A percentile compares a stretch with the other conserved stretches of the same genome.
Evolutionary conservation across 2,329 filamentous ascomycete genomes (phyloP).

Genomic region (Verticillium albo-atrum): DNA sequence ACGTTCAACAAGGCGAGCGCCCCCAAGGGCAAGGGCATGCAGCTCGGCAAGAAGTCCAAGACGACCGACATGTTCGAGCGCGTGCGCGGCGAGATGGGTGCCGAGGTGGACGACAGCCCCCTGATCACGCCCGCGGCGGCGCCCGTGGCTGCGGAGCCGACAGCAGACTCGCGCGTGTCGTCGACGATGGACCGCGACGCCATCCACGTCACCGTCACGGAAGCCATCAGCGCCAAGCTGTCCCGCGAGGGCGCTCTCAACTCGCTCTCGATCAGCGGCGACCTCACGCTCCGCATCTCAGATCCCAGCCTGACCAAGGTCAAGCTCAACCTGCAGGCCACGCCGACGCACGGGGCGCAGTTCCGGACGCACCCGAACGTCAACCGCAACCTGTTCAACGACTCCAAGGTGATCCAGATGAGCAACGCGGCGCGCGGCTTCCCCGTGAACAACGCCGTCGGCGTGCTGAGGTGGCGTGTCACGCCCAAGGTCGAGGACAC

Average conservation of each 20-base stretch:
- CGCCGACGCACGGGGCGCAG: conserved; percentile 77
- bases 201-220: conserved; percentile 82
- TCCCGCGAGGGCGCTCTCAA: conserved; percentile 84
- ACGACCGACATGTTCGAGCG: conserved; percentile 96
- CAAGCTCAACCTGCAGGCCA: conserved; percentile 75
- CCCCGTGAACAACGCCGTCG: conserved; percentile 89
- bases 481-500: conserved; percentile 76
- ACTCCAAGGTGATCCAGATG: conserved; percentile 79
- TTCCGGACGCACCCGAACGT: conserved; percentile 97
- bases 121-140: conserved; percentile 57
- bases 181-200: conserved; percentile 74
- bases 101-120: conserved; percentile 73
- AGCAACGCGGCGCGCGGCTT: conserved; percentile 85
- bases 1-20: conserved; percentile 64
- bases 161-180: conserved; percentile 52
- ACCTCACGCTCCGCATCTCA: conserved; percentile 84
- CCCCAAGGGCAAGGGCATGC: conserved; percentile 95
- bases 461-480: conserved; percentile 88
- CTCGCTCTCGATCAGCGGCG: conserved; percentile 84
- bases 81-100: conserved; percentile 86
- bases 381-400: conserved; percentile 82
- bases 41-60: conserved; percentile 98
- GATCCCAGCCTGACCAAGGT: conserved; percentile 88
- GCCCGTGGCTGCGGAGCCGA: conserved; percentile 43
- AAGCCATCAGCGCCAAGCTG: conserved; percentile 85